Base-by-base conservation (phyloP, 768 basidiomycete genomes). In the Serendipita indica region DNA sequence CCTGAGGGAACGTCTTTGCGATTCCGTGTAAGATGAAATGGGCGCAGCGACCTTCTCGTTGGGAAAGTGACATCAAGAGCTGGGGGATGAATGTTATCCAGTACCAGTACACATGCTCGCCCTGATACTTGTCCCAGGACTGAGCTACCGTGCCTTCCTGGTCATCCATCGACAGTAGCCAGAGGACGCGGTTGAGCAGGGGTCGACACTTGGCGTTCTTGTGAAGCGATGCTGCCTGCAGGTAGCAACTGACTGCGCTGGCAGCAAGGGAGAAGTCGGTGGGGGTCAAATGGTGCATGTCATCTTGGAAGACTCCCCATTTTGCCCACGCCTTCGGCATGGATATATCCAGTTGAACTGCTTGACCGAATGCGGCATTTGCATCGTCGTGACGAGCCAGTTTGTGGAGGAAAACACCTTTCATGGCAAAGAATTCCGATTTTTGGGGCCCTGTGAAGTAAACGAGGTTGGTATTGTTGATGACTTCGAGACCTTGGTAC, bases 41-140 rank as follows among this genome's bases (percentile, higher is more conserved):
- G 2, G 92, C 93, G 67, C 93, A 91, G 65, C 89, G 91, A 39
- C 90, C 84, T 70, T 99, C 96, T 33, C 90, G 80, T 61, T 93
- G 85, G 1, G 86, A 86, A 37, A 99, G 76, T 1, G 94, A 93
- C 58, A 86, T 69, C 63, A 91, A 83, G 6, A 99, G 78, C 66
- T 99, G 94, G 2, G 96, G 96, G 43, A 96, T 91, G 59, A 97
- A 74, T 0, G 94, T 88, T 64, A 99, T 93, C 96, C 96, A 99
- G 69, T 90, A 97, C 96, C 96, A 99, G 63, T 86, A 87, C 88
- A 82, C 1, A 80, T 80, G 60, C 82, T 76, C 22, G 74, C 64
- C 60, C 66, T 67, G 71, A 20, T 16, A 46, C 14, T 16, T 22
- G 65, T 58, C 52, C 59, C 39, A 65, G 65, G 63, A 12, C 13